Evolutionary conservation across 2,329 filamentous ascomycete genomes (phyloP).

Genomic region (Chaetomiaceae sp.): DNA sequence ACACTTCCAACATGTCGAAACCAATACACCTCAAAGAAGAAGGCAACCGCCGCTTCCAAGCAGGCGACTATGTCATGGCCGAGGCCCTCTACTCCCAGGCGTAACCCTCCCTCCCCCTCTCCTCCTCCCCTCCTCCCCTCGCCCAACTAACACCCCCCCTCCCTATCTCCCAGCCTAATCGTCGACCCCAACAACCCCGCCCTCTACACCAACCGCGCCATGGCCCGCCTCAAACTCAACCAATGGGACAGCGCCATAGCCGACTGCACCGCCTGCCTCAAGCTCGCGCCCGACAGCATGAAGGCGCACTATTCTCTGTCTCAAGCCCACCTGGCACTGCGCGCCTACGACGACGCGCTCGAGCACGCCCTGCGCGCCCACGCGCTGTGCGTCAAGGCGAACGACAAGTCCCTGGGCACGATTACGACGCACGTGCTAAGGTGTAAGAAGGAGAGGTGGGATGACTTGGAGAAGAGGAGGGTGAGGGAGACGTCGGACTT

Average conservation of each 20-base stretch:
- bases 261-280: constrained; percentile 73
- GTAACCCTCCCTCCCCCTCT: constrained; percentile 36
- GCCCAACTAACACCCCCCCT: neutral
- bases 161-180: constrained; percentile 55
- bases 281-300: constrained; percentile 61
- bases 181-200: constrained; percentile 71
- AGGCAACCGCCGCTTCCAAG: constrained; percentile 62
- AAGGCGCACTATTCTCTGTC: constrained; percentile 83
- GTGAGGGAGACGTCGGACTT: constrained; percentile 53
- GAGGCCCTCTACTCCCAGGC: constrained; percentile 70
- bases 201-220: constrained; percentile 85
- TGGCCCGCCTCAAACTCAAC: constrained; percentile 70
- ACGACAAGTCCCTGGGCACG: constrained; percentile 63
- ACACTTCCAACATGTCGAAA: constrained; percentile 14
- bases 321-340: constrained; percentile 73
- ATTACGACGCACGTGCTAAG: constrained; percentile 70
- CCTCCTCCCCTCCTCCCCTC: neutral
- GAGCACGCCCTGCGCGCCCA: constrained; percentile 69
- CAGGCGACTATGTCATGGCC: constrained; percentile 60
- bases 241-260: constrained; percentile 70
- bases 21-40: constrained; percentile 44
- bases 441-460: constrained; percentile 85
- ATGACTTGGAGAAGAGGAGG: constrained; percentile 62
- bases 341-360: constrained; percentile 69
- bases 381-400: constrained; percentile 56